These are phyloP conservation scores for Trametes punicea DNA, from an alignment of 768 basidiomycete species.

Conservation along the genomic window DNA sequence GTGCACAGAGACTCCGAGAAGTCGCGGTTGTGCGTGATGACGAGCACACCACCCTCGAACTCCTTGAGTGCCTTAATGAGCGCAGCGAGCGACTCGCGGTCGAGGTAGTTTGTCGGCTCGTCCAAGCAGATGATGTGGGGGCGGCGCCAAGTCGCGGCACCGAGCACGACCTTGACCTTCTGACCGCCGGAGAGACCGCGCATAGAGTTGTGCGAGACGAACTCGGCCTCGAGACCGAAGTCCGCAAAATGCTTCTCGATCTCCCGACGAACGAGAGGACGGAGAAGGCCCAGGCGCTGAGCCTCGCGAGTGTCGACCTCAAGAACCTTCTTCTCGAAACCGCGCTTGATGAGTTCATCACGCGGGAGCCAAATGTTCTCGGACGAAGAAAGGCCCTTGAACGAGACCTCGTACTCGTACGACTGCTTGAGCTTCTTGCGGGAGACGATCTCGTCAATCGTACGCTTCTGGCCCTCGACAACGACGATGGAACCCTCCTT, in stretches of 20 bases:
- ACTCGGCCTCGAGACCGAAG: conserved; percentile 98
- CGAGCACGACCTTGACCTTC: conserved; percentile 99
- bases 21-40: conserved; percentile 98
- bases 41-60: conserved; percentile 97
- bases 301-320: conserved; percentile 98
- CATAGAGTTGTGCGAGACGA: conserved; percentile 99
- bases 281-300: conserved; percentile 90
- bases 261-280: conserved; percentile 96
- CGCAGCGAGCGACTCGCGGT: conserved; percentile 98
- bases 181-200: conserved; percentile 97
- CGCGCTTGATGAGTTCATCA: conserved; percentile 96
- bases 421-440: conserved; percentile 99
- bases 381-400: conserved; percentile 92
- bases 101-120: conserved; percentile 99
- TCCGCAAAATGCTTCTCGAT: conserved; percentile 99
- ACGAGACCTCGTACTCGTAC: conserved; percentile 96
- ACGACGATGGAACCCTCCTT: conserved; percentile 86
- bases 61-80: conserved; percentile 97
- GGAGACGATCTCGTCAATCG: conserved; percentile 85
- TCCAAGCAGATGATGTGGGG: conserved; percentile 97
- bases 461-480: conserved; percentile 91
- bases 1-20: conserved; percentile 98
- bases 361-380: conserved; percentile 98
- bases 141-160: conserved; percentile 98
- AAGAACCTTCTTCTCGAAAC: conserved; percentile 98